phyloP scores from a whole-genome alignment of 768 basidiomycete genomes.

The Leucogyrophana mollusca region DNA sequence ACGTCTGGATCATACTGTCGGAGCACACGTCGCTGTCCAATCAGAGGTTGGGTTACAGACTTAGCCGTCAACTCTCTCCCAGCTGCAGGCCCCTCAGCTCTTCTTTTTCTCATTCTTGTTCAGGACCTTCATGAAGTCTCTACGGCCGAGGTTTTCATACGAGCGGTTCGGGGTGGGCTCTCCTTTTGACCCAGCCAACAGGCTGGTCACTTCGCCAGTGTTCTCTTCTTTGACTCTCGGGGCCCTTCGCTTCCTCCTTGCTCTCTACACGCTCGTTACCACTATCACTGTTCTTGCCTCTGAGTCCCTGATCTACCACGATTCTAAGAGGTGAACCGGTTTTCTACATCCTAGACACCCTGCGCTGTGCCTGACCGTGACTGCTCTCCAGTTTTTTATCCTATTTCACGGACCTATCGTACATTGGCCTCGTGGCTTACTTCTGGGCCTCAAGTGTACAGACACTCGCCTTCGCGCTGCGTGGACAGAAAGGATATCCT shows the following conservation, averaged over 20 bases:
- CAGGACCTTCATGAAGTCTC: conserved; percentile 8
- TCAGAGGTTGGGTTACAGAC: too few species aligned
- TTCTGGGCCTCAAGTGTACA: conserved; percentile 60
- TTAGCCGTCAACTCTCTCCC: background rate
- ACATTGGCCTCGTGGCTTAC: conserved; percentile 61
- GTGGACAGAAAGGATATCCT: conserved; percentile 41
- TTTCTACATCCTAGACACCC: background rate
- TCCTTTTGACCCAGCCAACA: conserved; percentile 39
- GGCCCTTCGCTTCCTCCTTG: conserved; percentile 44
- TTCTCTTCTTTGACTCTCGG: conserved; percentile 42
- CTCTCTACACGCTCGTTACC: conserved; percentile 46
- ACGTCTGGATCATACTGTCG: too few species aligned
- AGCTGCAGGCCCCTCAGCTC: conserved; percentile 3
- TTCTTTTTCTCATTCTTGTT: background rate
- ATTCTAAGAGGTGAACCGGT: conserved; percentile 27
- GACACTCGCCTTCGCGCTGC: conserved; percentile 41
- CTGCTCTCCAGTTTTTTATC: conserved; percentile 50
- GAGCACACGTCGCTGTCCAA: too few species aligned
- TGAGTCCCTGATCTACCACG: conserved; percentile 28
- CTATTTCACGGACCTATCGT: conserved; percentile 65
- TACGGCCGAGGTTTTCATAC: conserved; percentile 6
- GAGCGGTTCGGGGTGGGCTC: conserved; percentile 31
- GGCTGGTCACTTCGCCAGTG: conserved; percentile 41
- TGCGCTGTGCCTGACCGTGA: conserved; percentile 1
- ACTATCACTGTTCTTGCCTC: conserved; percentile 32